A percentile compares a stretch with the other conserved stretches of the same genome.
Conservation (phyloP, 768 basidiomycete genomes). For the Amanita thiersii region DNA sequence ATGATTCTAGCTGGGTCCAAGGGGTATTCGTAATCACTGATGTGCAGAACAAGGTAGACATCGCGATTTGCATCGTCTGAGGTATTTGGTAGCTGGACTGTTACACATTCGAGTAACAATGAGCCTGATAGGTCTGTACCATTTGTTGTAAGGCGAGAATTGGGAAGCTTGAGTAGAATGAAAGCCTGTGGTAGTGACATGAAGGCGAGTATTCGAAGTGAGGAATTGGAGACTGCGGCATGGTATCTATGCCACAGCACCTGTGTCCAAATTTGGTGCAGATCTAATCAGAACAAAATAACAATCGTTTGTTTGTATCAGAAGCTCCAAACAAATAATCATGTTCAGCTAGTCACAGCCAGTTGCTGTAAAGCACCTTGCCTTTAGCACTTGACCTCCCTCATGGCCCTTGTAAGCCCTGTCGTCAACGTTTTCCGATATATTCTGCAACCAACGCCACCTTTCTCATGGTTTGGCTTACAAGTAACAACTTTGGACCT, state of each 20-base stretch:
- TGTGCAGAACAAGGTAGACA: constrained; percentile 57
- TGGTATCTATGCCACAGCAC: too few species aligned
- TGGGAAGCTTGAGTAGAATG: background rate
- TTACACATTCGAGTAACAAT: constrained; percentile 57
- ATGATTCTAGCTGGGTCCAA: constrained; percentile 50
- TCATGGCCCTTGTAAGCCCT: constrained; percentile 24
- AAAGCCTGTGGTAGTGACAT: background rate
- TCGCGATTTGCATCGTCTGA: constrained; percentile 33
- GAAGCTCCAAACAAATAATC: too few species aligned
- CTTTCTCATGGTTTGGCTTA: constrained; percentile 61
- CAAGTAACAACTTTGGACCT: constrained; percentile 58
- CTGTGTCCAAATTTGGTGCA: too few species aligned
- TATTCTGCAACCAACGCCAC: constrained; percentile 49
- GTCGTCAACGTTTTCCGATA: constrained; percentile 46
- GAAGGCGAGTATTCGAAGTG: background rate
- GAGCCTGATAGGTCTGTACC: constrained; percentile 26
- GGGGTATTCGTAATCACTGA: constrained; percentile 48
- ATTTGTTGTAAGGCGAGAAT: too few species aligned
- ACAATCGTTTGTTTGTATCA: too few species aligned
- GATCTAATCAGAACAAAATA: too few species aligned
- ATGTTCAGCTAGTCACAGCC: too few species aligned
- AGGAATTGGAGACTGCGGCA: background rate
- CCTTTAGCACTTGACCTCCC: background rate
- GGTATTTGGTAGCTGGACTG: constrained; percentile 30
- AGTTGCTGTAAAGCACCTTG: background rate